Evolutionary conservation across 768 basidiomycete species (phyloP).

Genomic region (Suillus subluteus): DNA sequence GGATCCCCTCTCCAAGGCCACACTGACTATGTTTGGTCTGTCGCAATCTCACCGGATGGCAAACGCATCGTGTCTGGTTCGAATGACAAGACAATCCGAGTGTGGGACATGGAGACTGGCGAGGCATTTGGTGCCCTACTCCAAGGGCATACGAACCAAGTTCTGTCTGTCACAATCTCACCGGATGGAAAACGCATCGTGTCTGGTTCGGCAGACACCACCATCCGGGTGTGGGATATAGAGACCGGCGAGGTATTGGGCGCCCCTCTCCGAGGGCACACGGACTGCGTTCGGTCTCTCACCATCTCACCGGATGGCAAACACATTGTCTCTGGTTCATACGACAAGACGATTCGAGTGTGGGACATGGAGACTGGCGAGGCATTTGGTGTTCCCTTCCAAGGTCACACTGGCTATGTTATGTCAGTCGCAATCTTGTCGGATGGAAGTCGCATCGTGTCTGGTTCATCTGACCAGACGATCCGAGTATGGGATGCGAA

Average conservation of each 20-base stretch:
- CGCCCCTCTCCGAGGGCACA: neutral
- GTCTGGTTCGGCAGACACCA: too few species aligned
- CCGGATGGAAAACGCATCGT: too few species aligned
- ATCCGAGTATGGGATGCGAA: conserved; percentile 3
- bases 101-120: neutral
- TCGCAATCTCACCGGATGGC: neutral
- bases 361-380: neutral
- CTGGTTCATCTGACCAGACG: conserved; percentile 3
- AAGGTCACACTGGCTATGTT: neutral
- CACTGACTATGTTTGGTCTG: rapidly evolving
- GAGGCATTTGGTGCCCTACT: neutral
- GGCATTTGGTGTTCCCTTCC: neutral
- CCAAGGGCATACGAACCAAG: too few species aligned
- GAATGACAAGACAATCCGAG: neutral
- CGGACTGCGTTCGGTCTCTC: rapidly evolving
- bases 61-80: neutral
- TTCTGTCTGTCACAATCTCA: too few species aligned
- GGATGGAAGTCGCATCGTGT: conserved; percentile 8
- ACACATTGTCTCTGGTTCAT: neutral
- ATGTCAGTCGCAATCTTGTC: neutral
- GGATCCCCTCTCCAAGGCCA: neutral
- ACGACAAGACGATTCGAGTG: neutral
- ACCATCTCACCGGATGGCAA: neutral
- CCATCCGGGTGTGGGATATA: too few species aligned
- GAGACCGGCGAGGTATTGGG: too few species aligned